phyloP scores from a whole-genome alignment of 2,329 filamentous ascomycete genomes.

The Fusarium zealandicum region DNA sequence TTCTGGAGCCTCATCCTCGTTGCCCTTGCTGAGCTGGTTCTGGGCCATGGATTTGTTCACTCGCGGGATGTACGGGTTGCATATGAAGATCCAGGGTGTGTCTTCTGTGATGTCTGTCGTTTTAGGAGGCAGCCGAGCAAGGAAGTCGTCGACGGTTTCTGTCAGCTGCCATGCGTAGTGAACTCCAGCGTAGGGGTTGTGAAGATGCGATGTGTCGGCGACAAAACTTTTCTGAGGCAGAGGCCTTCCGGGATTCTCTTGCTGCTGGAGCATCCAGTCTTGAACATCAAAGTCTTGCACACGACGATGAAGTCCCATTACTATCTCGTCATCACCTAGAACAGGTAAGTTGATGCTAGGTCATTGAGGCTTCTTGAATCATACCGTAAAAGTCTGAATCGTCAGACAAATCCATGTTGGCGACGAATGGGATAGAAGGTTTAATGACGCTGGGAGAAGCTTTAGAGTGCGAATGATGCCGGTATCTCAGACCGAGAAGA shows the following conservation, averaged over 20 bases:
- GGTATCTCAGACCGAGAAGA: background rate
- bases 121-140: slow-evolving; percentile 71
- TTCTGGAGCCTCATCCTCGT: slow-evolving; percentile 58
- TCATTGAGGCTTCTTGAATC: background rate
- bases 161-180: slow-evolving; percentile 66
- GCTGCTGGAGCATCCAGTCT: slow-evolving; percentile 51
- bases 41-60: slow-evolving; percentile 45
- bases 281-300: slow-evolving; percentile 59
- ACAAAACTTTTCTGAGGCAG: slow-evolving; percentile 26
- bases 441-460: background rate
- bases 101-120: slow-evolving; percentile 58
- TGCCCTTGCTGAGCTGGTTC: slow-evolving; percentile 51
- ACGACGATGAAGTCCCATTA: slow-evolving; percentile 56
- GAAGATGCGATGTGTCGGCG: slow-evolving; percentile 46
- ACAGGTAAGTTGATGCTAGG: slow-evolving; percentile 17
- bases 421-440: background rate
- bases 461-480: too few relatives aligned
- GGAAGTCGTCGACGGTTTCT: slow-evolving; percentile 71
- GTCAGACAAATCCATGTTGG: slow-evolving; percentile 49
- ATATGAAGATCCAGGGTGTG: slow-evolving; percentile 76
- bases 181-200: slow-evolving; percentile 67
- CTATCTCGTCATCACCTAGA: slow-evolving; percentile 62
- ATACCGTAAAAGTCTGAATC: slow-evolving; percentile 67
- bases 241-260: slow-evolving; percentile 40
- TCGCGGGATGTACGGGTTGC: slow-evolving; percentile 64